Percentiles rank a stretch among this genome's conserved stretches.
phyloP scores from a whole-genome alignment of 2,329 filamentous ascomycete genomes.

The Orbilia blumenaviensis region DNA sequence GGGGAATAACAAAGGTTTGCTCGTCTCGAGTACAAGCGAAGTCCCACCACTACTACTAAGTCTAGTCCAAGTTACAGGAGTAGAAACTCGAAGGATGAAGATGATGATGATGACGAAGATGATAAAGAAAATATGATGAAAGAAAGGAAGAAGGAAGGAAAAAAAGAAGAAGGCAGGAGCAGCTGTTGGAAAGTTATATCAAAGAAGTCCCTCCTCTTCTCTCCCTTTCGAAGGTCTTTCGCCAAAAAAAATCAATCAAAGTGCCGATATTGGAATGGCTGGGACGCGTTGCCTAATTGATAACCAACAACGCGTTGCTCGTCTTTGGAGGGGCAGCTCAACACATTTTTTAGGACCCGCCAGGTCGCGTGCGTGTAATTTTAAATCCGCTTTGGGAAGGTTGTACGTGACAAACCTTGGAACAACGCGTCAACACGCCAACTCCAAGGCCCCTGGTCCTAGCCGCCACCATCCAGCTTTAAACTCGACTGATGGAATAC shows the following conservation, averaged over 20 bases:
- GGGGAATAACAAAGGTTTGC: not conserved
- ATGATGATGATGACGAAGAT: not conserved
- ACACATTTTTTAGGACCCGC: conserved; percentile 4
- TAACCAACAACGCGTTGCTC: conserved; percentile 29
- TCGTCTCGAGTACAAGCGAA: too few species aligned
- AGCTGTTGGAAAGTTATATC: conserved; percentile 12
- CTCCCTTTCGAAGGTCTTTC: too few species aligned
- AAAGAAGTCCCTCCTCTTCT: conserved; percentile 8
- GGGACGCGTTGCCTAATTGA: conserved; percentile 5
- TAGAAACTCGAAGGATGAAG: conserved; percentile 1
- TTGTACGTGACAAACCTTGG: not conserved
- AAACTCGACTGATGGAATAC: too few species aligned
- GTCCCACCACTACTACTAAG: too few species aligned
- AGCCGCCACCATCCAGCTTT: not conserved
- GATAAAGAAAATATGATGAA: not conserved
- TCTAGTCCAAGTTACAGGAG: not conserved
- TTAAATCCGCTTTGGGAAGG: not conserved
- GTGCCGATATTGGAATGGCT: conserved; percentile 50
- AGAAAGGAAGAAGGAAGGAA: conserved; percentile 12
- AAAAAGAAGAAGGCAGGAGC: not conserved
- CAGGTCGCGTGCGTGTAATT: conserved; percentile 13
- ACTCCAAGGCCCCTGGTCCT: not conserved
- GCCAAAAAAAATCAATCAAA: not conserved
- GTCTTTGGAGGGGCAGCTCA: too few species aligned
- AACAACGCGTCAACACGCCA: not conserved